Evolutionary conservation across 257 asterid species (phyloP), one percentile per base, ranked within the genome.

Genomic region (Nicotiana paniculata): DNA sequence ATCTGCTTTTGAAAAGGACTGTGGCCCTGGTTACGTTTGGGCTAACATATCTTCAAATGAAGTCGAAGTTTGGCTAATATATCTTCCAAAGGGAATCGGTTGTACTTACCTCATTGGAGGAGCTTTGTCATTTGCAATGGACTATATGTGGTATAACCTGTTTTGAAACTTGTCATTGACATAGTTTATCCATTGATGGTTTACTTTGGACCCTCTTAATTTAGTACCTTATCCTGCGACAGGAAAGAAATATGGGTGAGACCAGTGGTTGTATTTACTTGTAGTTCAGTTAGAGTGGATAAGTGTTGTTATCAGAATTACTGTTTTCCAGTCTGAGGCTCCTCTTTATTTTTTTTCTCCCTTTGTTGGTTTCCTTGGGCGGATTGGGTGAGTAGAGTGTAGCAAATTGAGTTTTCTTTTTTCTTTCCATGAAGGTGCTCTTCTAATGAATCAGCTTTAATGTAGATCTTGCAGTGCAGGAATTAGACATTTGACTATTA

Each of bases 1-100:
- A 68, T 77, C 77, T 88, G 74, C 81, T 83, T 75, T 24, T 81
- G 54, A 17, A 68, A 26, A 75, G 54, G 54, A 46, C 70, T 39
- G 78, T 65, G 64, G 77, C 74, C 26, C 59, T 46, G 78, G 78
- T 58, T 15, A 72, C 46, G 59, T 24, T 48, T 26, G 10, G 79
- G 24, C 62, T 48, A 15, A 9, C 51, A 26, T 48, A 51, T 74
- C 43, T 46, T 48, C 48, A 43, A 8, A 43, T 43, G 48, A 11
- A 43, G 57, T 11, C 57, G 4, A 53, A 53, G 57, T 12, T 48
- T 26, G 63, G 24, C 62, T 48, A 15, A 9, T 74, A 26, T 48
- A 51, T 74, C 43, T 46, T 48, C 62, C 26, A 26, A 46, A 48
- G 51, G 79, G 79, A 74, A 15, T 74, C 8, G 79, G 62, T 74